Base-by-base conservation (phyloP, 495 filamentous ascomycete genomes). In the Penicillium samsonianum region DNA sequence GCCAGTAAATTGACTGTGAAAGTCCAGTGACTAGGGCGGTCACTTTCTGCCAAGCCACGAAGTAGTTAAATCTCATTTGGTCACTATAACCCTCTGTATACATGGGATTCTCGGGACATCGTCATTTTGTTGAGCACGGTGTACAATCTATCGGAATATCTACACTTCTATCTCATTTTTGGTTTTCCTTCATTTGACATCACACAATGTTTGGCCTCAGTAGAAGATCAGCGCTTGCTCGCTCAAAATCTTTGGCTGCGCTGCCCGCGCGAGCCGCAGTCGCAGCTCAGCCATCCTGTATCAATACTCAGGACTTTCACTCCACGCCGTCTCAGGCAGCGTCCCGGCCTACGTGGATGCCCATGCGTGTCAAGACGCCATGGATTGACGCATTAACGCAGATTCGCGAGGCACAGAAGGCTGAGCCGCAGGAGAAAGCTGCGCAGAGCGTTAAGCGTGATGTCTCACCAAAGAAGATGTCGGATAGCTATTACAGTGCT, bases 371-470 rank as follows among this genome's bases (percentile, higher is more conserved):
- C 10, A 81, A 82, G 55, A 87, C 81, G 14, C 84, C 87, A 35
- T 89, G 87, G 87, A 80, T 90, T n/a, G 84, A 87, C 53, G 87
- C 86, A 0, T 67, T 88, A 43, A 77, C 75, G 2, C 74, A 78
- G 54, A 75, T 80, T 47, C 78, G 82, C 35, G 72, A 78, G 44
- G 71, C 79, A 7, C 68, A 65, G 9, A 70, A 65, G 57, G 46
- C 67, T 51, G 28, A 59, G 16, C 35, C 40, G 3, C 12, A 70
- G 67, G 53, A 50, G 46, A n/a, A 68, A 58, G 69, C 66, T 6
- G 53, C 68, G 14, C 65, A 73, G 22, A 66, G 69, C 12, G 55
- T 68, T 14, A 72, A 82, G 62, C 78, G 75, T 8, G 78, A 83
- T 62, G 57, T 86, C 50, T 75, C 71, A 23, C 83, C 86, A 7